Evolutionary conservation across 2,329 filamentous ascomycete species (phyloP), one percentile per base, ranked within the genome.

Genomic region (Torrubiella hemipterigena): DNA sequence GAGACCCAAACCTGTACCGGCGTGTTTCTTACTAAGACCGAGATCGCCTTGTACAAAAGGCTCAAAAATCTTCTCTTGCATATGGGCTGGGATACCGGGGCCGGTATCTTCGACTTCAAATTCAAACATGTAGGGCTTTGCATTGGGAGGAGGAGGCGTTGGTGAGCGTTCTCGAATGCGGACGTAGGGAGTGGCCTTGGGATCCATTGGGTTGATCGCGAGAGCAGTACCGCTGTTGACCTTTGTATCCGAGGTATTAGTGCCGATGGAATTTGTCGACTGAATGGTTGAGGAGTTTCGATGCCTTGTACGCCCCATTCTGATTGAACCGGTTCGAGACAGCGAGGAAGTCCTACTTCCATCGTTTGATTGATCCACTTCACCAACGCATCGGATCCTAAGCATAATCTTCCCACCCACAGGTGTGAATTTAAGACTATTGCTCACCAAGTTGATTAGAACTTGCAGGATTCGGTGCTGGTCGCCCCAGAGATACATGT

Each of bases 1-100:
- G 33, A 95, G 55, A 2, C 87, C 87, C 2, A 94, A 61, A 4
- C 87, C 87, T 1, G 87, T 94, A 12, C 87, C 87, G 13, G 85
- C 85, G 48, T 79, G 93, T 47, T 91, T 91, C 53, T 85, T 93
- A 59, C 81, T 93, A 12, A 95, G 59, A 1, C 85, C 82, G 2
- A 91, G 60, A 48, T 94, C 86, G n/a, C 82, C 87, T 54, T 95
- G 87, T 0, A 94, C 82, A 48, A 95, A 95, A 1, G 87, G 87
- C 51, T 94, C 87, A 49, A 95, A 95, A 8, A 95, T 84, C 42
- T 78, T 78, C 34, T 82, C 65, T 43, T 86, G 84, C 52, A 93
- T 72, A 40, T 79, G 61, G 6, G 77, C 70, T 0, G 84, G 74
- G 34, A 94, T 93, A 17, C 87, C 87, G 1, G 85, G 86, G 0